Evolutionary conservation across 306 rosid genomes (phyloP).

Genomic region (Benincasa hispida): DNA sequence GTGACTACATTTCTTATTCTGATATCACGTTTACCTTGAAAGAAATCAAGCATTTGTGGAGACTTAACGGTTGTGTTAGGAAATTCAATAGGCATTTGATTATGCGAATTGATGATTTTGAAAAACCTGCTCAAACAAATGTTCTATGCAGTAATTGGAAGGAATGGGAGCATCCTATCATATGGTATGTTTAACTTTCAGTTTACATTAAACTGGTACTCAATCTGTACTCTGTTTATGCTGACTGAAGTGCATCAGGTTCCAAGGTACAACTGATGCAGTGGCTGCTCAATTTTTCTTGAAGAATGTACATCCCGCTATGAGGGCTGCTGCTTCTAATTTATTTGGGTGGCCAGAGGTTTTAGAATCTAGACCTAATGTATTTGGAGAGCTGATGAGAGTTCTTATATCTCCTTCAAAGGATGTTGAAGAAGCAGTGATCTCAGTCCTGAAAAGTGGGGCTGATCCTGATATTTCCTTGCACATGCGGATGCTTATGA

Average conservation of each 20-base stretch:
- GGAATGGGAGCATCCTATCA: constrained; percentile 84
- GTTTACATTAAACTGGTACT: constrained; percentile 4
- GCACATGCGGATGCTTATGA: constrained; percentile 97
- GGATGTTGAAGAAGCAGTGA: constrained; percentile 69
- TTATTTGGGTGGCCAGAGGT: constrained; percentile 63
- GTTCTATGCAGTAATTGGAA: constrained; percentile 89
- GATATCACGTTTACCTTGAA: constrained; percentile 68
- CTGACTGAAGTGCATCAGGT: constrained; percentile 46
- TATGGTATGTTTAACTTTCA: constrained; percentile 43
- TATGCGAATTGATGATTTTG: constrained; percentile 88
- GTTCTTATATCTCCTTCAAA: constrained; percentile 73
- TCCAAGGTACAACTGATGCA: constrained; percentile 89
- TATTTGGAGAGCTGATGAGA: constrained; percentile 92
- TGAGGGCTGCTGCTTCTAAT: constrained; percentile 65
- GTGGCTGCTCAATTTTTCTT: constrained; percentile 82
- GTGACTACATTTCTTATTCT: constrained; percentile 72
- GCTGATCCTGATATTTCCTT: constrained; percentile 74
- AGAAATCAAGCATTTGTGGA: constrained; percentile 91
- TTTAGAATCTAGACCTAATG: constrained; percentile 63
- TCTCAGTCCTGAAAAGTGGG: constrained; percentile 59
- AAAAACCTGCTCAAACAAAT: constrained; percentile 75
- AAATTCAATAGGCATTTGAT: constrained; percentile 51
- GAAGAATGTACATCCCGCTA: constrained; percentile 69
- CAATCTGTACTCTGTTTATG: constrained; percentile 13
- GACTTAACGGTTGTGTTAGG: constrained; percentile 57